phyloP scores from a whole-genome alignment of 139 green algal genomes.

The Volvox africanus region DNA sequence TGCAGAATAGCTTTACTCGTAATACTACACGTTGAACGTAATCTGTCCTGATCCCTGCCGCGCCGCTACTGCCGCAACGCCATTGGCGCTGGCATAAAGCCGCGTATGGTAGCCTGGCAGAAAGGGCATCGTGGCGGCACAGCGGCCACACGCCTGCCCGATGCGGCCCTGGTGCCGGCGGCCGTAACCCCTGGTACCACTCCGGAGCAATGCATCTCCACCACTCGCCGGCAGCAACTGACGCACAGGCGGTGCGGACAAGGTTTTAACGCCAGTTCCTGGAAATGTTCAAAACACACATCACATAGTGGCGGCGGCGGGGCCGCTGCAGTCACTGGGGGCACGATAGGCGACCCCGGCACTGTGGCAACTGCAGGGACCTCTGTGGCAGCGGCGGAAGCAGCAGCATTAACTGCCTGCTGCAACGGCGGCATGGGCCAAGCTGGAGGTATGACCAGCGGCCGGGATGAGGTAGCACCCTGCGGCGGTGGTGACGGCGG shows the following conservation, averaged over 20 bases:
- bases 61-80: not conserved
- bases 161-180: not conserved
- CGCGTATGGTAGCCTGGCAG: slow-evolving; percentile 33
- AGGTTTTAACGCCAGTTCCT: slow-evolving; percentile 11
- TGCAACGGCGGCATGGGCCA: no score
- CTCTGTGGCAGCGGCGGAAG: not conserved
- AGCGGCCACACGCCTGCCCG: not conserved
- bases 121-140: slow-evolving; percentile 29
- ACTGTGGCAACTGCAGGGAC: not conserved
- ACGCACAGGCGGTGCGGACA: slow-evolving; percentile 34
- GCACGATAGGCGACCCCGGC: not conserved
- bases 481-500: not conserved
- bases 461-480: no score
- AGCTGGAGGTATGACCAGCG: no score
- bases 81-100: not conserved
- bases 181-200: not conserved
- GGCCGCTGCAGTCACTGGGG: not conserved
- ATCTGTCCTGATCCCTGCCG: no score
- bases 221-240: slow-evolving; percentile 1
- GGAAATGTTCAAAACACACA: slow-evolving; percentile 22
- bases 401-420: no score
- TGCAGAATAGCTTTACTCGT: no score
- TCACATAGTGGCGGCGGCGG: not conserved
- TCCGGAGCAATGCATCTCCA: slow-evolving; percentile 12
- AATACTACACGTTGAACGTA: no score